These are phyloP conservation scores for Thinopyrum elongatum DNA, from an alignment of 176 grass and related monocot genomes.

Conservation along the genomic window DNA sequence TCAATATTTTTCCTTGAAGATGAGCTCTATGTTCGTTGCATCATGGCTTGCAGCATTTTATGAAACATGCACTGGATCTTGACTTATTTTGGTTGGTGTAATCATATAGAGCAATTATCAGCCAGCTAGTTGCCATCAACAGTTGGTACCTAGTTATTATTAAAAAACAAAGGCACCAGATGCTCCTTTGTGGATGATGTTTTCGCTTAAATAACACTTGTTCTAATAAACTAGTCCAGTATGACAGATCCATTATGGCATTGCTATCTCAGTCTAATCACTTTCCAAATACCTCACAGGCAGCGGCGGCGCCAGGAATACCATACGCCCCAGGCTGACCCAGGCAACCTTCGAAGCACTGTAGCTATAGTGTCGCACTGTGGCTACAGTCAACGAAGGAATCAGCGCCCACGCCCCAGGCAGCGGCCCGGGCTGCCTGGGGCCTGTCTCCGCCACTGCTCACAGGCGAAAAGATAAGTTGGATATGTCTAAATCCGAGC, in stretches of 20 bases:
- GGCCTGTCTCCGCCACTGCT: too few species aligned
- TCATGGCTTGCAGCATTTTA: background rate
- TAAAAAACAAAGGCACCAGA: background rate
- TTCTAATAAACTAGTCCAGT: background rate
- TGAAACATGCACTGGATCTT: background rate
- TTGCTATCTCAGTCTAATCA: background rate
- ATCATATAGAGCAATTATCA: background rate
- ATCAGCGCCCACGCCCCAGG: too few species aligned
- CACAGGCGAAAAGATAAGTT: background rate
- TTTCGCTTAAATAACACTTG: conserved; percentile 23
- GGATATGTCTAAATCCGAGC: background rate
- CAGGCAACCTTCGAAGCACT: too few species aligned
- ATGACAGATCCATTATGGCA: background rate
- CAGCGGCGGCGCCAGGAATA: too few species aligned
- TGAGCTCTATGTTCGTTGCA: background rate
- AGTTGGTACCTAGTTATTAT: background rate
- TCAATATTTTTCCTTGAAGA: background rate
- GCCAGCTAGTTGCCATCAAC: conserved; percentile 1
- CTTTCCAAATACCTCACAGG: background rate
- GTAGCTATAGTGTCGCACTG: too few species aligned
- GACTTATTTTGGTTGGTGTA: background rate
- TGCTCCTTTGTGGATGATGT: conserved; percentile 8
- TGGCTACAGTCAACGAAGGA: too few species aligned
- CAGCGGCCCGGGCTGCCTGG: too few species aligned
- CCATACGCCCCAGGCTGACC: too few species aligned